These are phyloP conservation scores for Rehmannia glutinosa DNA, from an alignment of 257 asterid genomes.

Conservation along the genomic window DNA sequence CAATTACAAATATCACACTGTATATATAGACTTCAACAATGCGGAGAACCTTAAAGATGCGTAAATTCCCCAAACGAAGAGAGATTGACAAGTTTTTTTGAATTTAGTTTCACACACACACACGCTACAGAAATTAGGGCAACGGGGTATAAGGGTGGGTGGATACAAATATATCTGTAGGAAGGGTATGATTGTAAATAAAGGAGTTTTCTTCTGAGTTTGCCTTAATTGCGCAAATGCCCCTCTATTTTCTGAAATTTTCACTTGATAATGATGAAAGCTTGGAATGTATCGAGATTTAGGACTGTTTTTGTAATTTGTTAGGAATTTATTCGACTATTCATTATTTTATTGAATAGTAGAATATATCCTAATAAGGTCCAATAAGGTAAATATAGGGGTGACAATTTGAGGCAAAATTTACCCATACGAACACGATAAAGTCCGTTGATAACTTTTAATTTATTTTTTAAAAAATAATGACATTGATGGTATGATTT, in stretches of 20 bases:
- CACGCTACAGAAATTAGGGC: constrained; percentile 26
- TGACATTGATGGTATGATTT: too few species aligned
- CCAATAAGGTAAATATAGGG: too few species aligned
- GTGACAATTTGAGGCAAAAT: too few species aligned
- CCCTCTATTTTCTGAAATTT: constrained; percentile 8
- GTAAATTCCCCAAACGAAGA: background rate
- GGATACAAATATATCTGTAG: background rate
- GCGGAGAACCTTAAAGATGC: background rate
- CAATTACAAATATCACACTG: too few species aligned
- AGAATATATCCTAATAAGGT: too few species aligned
- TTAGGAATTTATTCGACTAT: too few species aligned
- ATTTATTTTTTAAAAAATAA: too few species aligned
- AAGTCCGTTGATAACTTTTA: too few species aligned
- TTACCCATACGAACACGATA: too few species aligned
- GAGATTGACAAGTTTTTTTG: background rate
- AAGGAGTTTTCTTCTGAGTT: background rate
- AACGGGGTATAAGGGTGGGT: background rate
- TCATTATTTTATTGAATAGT: too few species aligned
- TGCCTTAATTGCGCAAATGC: constrained; percentile 1
- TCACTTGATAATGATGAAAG: background rate
- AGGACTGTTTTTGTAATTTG: too few species aligned
- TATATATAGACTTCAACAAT: background rate
- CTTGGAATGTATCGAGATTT: background rate
- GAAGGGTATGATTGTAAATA: constrained; percentile 7
- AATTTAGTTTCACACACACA: background rate